A percentile compares a stretch with the other conserved stretches of the same genome.
Evolutionary conservation across 2,329 filamentous ascomycete species (phyloP).

Genomic region (Cercospora citrullina): DNA sequence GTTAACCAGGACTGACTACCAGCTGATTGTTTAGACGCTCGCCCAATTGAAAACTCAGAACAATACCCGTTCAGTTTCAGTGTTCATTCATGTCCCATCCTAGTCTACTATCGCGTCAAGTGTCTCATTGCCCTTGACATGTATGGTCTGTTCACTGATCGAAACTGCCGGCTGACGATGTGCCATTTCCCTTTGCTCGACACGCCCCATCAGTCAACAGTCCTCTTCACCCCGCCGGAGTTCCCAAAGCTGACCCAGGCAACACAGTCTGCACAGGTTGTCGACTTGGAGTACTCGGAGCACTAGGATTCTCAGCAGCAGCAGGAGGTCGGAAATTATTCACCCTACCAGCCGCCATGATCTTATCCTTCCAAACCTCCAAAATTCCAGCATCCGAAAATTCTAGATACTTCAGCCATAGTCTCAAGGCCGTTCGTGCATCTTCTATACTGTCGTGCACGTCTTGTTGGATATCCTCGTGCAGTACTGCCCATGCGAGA

Average conservation of each 20-base stretch:
- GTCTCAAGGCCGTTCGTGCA: slow-evolving; percentile 81
- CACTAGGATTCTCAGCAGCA: slow-evolving; percentile 32
- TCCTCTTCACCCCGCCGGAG: not conserved
- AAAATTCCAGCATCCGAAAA: slow-evolving; percentile 83
- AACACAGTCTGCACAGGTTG: not conserved
- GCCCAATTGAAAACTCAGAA: not conserved
- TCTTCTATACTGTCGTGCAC: slow-evolving; percentile 95
- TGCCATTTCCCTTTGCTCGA: not conserved
- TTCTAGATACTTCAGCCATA: slow-evolving; percentile 88
- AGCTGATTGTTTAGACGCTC: not conserved
- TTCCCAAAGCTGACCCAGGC: not conserved
- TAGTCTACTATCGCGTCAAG: not conserved
- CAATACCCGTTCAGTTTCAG: not conserved
- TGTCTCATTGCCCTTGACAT: not conserved
- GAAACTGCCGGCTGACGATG: not conserved
- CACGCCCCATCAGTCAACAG: not conserved
- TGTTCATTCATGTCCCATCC: not conserved
- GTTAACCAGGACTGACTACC: not conserved
- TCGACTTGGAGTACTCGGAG: slow-evolving; percentile 36
- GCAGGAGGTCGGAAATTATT: slow-evolving; percentile 46
- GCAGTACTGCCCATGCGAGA: slow-evolving; percentile 84
- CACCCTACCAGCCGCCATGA: slow-evolving; percentile 68
- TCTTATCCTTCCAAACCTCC: slow-evolving; percentile 79
- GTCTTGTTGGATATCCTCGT: slow-evolving; percentile 89
- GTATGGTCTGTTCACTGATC: not conserved